Evolutionary conservation across 768 basidiomycete species (phyloP), one percentile per base, ranked within the genome.

Genomic region (Lactarius sanguifluus): DNA sequence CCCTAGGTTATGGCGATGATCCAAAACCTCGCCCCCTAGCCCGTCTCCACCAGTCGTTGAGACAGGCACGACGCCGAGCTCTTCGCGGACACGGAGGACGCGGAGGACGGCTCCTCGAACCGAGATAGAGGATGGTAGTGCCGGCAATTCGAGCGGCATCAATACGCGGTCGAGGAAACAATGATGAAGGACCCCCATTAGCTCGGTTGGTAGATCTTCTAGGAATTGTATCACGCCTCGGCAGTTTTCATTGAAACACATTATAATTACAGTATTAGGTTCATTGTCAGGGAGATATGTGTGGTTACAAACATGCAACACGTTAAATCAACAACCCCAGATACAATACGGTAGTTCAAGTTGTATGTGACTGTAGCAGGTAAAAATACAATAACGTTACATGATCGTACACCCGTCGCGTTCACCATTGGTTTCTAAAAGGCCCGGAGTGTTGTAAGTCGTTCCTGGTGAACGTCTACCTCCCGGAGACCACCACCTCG

Each of bases 361-460:
- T 60, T 10, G 36, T 43, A 36, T 38, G 64, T 60, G 34, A 55
- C 54, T 15, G 5, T 56, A 47, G 9, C n/a, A 18, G 16, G 41
- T 61, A 74, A 71, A 62, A 43, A 62, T 40, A 62, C 71, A 59
- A 32, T 10, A 43, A 41, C 59, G 70, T 80, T 81, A 91, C 88
- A 89, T 91, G 72, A 89, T 77, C 61, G 81, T 82, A 79, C 90
- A 91, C 41, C 85, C 84, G 47, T 88, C 88, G 45, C 83, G 81
- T 67, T 81, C 82, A 59, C 76, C 57, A 56, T 67, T 72, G 13
- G 70, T 71, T 30, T 73, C 78, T 57, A 82, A 74, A 38, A 80
- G 75, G 34, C 78, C 76, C 13, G 85, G 86, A 34, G 87, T 30
- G 30, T 30, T 30, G 30, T 30, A 83, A 65, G 73, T 81, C 56